phyloP scores from a whole-genome alignment of 306 rosid species.

The Rubus parviflorus region DNA sequence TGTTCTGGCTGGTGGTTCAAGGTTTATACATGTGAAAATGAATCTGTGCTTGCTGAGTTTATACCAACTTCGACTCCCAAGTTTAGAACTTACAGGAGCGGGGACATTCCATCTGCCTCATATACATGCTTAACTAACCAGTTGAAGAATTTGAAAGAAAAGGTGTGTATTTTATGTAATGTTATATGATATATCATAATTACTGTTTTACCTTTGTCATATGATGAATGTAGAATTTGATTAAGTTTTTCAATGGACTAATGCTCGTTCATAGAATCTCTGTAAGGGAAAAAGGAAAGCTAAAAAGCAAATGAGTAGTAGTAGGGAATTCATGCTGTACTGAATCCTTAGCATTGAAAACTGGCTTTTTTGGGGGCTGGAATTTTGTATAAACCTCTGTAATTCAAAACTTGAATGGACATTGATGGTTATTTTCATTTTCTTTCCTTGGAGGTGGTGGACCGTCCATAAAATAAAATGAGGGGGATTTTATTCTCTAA shows the following conservation, averaged over 20 bases:
- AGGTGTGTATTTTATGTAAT: constrained; percentile 47
- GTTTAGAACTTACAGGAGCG: constrained; percentile 48
- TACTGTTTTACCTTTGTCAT: background rate
- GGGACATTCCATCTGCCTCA: constrained; percentile 32
- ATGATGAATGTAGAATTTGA: background rate
- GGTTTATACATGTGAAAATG: constrained; percentile 81
- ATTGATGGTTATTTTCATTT: background rate
- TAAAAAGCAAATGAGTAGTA: background rate
- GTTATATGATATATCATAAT: background rate
- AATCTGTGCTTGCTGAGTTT: constrained; percentile 59
- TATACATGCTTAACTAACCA: constrained; percentile 28
- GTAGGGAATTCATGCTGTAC: background rate
- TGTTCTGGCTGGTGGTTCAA: constrained; percentile 29
- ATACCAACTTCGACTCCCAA: constrained; percentile 66
- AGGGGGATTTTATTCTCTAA: background rate
- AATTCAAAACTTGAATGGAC: background rate
- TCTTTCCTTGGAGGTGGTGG: background rate
- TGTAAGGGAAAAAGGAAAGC: background rate
- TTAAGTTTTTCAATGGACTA: background rate
- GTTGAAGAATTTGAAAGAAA: constrained; percentile 36
- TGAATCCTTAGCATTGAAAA: background rate
- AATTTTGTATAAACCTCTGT: background rate
- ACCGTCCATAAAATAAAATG: background rate
- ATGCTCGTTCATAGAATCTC: background rate
- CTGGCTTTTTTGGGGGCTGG: background rate